phyloP scores from a whole-genome alignment of 768 basidiomycete genomes.

The Boletus eberwhitei region DNA sequence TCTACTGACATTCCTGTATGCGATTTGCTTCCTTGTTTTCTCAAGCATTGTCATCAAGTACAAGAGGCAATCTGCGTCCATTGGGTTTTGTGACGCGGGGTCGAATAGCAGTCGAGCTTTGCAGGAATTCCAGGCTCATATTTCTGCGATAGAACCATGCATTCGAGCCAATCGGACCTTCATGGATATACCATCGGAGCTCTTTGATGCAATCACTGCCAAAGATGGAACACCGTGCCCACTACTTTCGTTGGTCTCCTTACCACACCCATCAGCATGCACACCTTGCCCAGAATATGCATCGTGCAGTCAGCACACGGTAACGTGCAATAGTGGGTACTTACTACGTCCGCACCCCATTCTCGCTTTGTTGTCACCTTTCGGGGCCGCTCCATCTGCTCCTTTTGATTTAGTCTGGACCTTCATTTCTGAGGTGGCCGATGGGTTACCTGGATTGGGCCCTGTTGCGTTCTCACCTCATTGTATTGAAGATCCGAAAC shows the following conservation, averaged over 20 bases:
- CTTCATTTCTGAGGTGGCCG: constrained; percentile 42
- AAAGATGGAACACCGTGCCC: constrained; percentile 46
- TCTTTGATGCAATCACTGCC: constrained; percentile 25
- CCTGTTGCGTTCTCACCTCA: constrained; percentile 72
- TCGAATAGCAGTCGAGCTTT: constrained; percentile 56
- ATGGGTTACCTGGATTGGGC: constrained; percentile 77
- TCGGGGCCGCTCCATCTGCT: constrained; percentile 36
- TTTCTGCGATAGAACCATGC: constrained; percentile 52
- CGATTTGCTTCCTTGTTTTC: constrained; percentile 34
- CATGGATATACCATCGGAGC: constrained; percentile 34
- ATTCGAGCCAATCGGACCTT: constrained; percentile 52
- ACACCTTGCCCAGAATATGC: constrained; percentile 73
- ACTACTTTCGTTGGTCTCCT: constrained; percentile 49
- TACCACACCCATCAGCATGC: constrained; percentile 60
- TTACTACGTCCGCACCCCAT: constrained; percentile 61
- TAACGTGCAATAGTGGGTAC: constrained; percentile 68
- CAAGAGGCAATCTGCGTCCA: constrained; percentile 63
- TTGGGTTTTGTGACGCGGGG: constrained; percentile 76
- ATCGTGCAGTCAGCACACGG: constrained; percentile 50
- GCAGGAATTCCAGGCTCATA: constrained; percentile 43
- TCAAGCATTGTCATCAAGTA: constrained; percentile 43
- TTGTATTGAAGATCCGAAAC: constrained; percentile 73
- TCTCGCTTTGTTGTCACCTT: constrained; percentile 43
- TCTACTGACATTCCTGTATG: constrained; percentile 42
- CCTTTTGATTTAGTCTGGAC: constrained; percentile 45